These are phyloP conservation scores for Dothideomycetes sp. DNA, from an alignment of 2,329 filamentous ascomycete species.

Conservation along the genomic window DNA sequence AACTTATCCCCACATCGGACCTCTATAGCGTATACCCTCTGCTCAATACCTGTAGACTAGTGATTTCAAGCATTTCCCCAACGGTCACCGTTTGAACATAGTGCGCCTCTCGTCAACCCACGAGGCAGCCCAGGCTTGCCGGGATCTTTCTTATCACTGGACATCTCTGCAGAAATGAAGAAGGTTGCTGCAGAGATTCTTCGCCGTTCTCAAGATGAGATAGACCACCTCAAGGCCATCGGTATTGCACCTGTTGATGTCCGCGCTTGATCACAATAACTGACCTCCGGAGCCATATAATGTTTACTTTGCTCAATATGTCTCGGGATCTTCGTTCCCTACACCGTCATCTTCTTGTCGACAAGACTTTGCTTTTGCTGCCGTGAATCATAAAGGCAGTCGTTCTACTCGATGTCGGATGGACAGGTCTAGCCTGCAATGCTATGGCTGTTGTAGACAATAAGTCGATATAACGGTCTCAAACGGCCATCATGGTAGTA, in stretches of 20 bases:
- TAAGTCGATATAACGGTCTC: not conserved
- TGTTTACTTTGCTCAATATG: not conserved
- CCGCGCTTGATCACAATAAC: too few relatives aligned
- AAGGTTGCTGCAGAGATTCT: not conserved
- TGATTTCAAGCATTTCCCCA: not conserved
- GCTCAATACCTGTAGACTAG: too few relatives aligned
- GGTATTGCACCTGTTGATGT: not conserved
- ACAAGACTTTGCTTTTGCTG: not conserved
- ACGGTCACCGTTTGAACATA: not conserved
- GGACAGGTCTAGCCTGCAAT: not conserved
- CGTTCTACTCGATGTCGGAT: not conserved
- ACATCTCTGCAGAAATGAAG: not conserved
- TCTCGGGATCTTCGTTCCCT: not conserved
- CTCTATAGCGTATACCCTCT: too few relatives aligned
- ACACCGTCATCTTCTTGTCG: not conserved
- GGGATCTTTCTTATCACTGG: not conserved
- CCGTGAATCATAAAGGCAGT: not conserved
- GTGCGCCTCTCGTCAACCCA: not conserved
- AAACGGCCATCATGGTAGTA: not conserved
- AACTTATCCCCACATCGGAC: too few relatives aligned
- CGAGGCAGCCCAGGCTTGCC: not conserved
- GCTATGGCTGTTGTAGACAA: conserved; percentile 7
- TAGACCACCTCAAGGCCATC: not conserved
- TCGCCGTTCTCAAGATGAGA: not conserved
- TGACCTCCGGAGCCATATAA: too few relatives aligned